Base-by-base conservation (phyloP, 257 asterid genomes). In the Penstemon davidsonii region DNA sequence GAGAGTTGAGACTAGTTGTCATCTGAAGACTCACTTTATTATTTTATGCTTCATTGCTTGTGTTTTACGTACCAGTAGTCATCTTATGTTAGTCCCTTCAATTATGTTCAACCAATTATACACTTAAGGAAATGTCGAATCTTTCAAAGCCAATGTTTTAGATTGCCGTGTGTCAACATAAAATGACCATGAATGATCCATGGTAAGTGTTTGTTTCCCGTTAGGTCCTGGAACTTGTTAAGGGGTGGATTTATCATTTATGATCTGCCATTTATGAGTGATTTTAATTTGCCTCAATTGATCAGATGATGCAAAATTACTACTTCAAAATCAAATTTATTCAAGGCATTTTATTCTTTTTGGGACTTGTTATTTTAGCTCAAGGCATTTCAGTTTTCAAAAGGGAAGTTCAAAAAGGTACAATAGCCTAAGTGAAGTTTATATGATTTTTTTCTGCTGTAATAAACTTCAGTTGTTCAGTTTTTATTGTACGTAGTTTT, bases 311-410 rank as follows among this genome's bases (percentile, higher is more conserved):
- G 41, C 55, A 15, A 43, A 62, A 25, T 62, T n/a, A n/a, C n/a
- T 7, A 62, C 41, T 45, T 43, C 67, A 43, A 62, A 42, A n/a
- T 43, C 12, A 12, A n/a, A 60, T 42, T 37, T 41, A 38, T 10
- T 65, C 39, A 50, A 54, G 10, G 18, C 49, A 25, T 59, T 59
- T 45, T 47, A 33, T 25, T 19, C 33, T 36, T 44, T 3, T 36
- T 62, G 54, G 42, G 25, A 44, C 46, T 44, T 62, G 55, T 8
- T 46, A 62, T 62, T 25, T 62, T 33, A 44, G 42, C 13, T 39
- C 38, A 41, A 60, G 33, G 33, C 1, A 25, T 13, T 60, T 41
- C 36, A 39, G 33, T 60, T 60, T 40, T 62, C 7, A 62, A 13
- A 15, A 43, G 52, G 40, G 25, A 62, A 42, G 45, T n/a, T 37